These are phyloP conservation scores for Imleria badia DNA, from an alignment of 768 basidiomycete genomes.

Conservation along the genomic window DNA sequence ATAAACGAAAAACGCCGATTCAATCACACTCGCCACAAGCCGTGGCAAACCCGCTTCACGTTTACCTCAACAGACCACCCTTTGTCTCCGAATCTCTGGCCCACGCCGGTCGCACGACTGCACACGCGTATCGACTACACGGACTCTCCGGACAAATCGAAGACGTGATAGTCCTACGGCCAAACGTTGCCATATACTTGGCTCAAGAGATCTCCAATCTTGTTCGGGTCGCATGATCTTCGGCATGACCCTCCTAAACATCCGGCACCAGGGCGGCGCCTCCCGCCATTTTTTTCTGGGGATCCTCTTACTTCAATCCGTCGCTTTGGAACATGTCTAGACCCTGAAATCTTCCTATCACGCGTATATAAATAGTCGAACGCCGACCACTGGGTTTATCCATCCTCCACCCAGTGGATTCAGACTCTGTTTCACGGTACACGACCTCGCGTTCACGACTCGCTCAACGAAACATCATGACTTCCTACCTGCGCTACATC, in stretches of 20 bases:
- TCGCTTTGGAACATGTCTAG: conserved; percentile 20
- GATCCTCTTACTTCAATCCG: conserved; percentile 34
- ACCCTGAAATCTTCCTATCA: conserved; percentile 24
- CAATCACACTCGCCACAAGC: conserved; percentile 14
- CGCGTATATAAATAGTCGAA: conserved; percentile 27
- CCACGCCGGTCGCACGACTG: conserved; percentile 8
- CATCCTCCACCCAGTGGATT: conserved; percentile 12
- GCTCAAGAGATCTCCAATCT: conserved; percentile 18
- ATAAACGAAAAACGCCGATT: conserved; percentile 25
- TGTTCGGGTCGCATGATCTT: conserved; percentile 9
- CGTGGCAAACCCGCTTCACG: conserved; percentile 13
- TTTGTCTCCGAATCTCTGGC: conserved; percentile 6
- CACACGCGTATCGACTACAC: conserved; percentile 19
- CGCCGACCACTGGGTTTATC: neutral
- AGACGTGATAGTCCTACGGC: conserved; percentile 29
- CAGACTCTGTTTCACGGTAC: conserved; percentile 7
- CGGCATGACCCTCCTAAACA: conserved; percentile 23
- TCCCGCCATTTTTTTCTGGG: conserved; percentile 29
- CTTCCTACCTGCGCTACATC: conserved; percentile 50
- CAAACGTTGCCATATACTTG: conserved; percentile 8
- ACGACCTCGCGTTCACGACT: conserved; percentile 23
- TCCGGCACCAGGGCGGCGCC: conserved; percentile 12
- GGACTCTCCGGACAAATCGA: conserved; percentile 30
- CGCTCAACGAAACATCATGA: conserved; percentile 35
- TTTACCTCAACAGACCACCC: conserved; percentile 32